Conservation (phyloP, 257 asterid genomes). For the Solanum appendiculatum region DNA sequence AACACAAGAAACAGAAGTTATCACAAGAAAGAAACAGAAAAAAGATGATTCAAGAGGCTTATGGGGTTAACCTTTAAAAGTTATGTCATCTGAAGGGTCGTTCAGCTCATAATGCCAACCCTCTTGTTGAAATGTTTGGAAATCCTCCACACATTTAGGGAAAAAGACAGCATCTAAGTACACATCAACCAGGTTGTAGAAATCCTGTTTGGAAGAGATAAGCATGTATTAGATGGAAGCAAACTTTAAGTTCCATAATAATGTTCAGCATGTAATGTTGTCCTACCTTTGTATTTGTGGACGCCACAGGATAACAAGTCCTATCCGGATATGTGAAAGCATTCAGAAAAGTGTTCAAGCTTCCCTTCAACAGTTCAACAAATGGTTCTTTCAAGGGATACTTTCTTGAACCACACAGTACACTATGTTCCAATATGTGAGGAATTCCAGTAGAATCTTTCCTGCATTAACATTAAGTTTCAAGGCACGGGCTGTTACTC, state of each 20-base stretch:
- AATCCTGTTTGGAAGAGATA: slow-evolving; percentile 50
- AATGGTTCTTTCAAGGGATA: slow-evolving; percentile 96
- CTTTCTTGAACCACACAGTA: slow-evolving; percentile 95
- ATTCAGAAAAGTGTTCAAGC: slow-evolving; percentile 88
- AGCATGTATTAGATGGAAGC: neutral
- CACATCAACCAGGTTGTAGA: slow-evolving; percentile 98
- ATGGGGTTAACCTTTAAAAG: slow-evolving; percentile 65
- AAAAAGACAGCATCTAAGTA: slow-evolving; percentile 95
- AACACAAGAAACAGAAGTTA: neutral
- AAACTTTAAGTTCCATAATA: neutral
- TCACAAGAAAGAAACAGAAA: neutral
- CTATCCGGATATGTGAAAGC: slow-evolving; percentile 99
- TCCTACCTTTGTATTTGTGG: slow-evolving; percentile 83
- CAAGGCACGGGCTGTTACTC: neutral
- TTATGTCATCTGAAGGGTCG: slow-evolving; percentile 93
- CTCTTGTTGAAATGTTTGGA: slow-evolving; percentile 94
- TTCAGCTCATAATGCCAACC: slow-evolving; percentile 99
- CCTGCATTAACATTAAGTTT: slow-evolving; percentile 38
- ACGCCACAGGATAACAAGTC: slow-evolving; percentile 98
- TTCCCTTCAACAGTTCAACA: slow-evolving; percentile 91
- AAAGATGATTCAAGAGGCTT: neutral
- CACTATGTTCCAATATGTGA: slow-evolving; percentile 95
- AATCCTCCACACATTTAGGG: slow-evolving; percentile 91
- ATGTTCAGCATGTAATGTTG: neutral
- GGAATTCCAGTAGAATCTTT: slow-evolving; percentile 98